Evolutionary conservation across 768 basidiomycete genomes (phyloP).

Genomic region (Serendipita vermifera): DNA sequence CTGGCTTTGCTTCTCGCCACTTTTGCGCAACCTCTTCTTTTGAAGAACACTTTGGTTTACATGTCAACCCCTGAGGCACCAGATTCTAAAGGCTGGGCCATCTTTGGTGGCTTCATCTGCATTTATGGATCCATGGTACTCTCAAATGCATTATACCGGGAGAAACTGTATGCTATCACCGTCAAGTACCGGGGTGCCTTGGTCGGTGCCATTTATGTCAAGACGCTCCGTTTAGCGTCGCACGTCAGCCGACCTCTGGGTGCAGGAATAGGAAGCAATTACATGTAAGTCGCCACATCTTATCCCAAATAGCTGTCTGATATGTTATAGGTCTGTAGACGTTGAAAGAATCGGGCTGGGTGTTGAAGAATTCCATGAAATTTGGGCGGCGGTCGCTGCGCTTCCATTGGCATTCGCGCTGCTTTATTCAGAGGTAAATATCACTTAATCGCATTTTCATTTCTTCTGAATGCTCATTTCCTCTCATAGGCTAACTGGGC

Average conservation of each 20-base stretch:
- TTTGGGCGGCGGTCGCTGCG: slow-evolving; percentile 2
- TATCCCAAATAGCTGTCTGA: not conserved
- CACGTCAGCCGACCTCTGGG: not conserved
- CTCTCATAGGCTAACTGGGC: not conserved
- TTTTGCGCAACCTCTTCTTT: slow-evolving; percentile 12
- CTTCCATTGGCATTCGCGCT: slow-evolving; percentile 5
- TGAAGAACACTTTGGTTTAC: slow-evolving; percentile 7
- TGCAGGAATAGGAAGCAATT: slow-evolving; percentile 6
- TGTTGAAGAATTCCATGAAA: slow-evolving; percentile 9
- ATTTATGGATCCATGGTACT: slow-evolving; percentile 1
- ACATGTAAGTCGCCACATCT: not conserved
- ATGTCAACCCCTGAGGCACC: not conserved
- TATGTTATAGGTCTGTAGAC: slow-evolving; percentile 10
- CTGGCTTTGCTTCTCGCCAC: slow-evolving; percentile 6
- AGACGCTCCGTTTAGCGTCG: slow-evolving; percentile 7
- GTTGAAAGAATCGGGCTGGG: slow-evolving; percentile 10
- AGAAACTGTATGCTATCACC: slow-evolving; percentile 9
- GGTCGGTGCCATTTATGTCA: slow-evolving; percentile 6
- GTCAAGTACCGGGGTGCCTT: not conserved
- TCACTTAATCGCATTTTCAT: not conserved
- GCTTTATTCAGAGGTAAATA: slow-evolving; percentile 9
- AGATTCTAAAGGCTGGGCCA: slow-evolving; percentile 9
- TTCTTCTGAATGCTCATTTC: not conserved
- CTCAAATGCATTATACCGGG: slow-evolving; percentile 10
- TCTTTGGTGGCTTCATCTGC: slow-evolving; percentile 10